Evolutionary conservation across 208 protist genomes (phyloP).

Genomic region (Trypanosoma brucei): DNA sequence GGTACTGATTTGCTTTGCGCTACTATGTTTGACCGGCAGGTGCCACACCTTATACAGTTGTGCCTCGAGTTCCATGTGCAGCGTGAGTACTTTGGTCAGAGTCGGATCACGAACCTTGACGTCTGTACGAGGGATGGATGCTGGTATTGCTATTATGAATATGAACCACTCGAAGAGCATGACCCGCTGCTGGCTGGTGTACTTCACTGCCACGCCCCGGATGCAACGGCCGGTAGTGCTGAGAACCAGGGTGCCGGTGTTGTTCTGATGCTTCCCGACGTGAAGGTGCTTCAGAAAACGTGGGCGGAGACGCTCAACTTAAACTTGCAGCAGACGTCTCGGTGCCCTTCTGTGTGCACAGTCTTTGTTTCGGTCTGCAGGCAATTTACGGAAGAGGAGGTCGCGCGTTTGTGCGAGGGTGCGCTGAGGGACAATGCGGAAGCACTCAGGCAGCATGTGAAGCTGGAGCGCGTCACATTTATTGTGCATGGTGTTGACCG

Average conservation of each 20-base stretch:
- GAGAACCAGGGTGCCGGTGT: constrained; percentile 29
- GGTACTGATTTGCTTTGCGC: constrained; percentile 68
- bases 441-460: constrained; percentile 16
- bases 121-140: constrained; percentile 40
- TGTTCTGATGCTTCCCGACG: constrained; percentile 61
- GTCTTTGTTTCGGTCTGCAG: constrained; percentile 59
- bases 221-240: background rate
- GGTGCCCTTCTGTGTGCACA: constrained; percentile 34
- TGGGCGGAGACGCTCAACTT: constrained; percentile 36
- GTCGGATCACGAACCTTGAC: constrained; percentile 52
- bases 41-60: constrained; percentile 60
- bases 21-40: constrained; percentile 75
- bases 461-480: constrained; percentile 58
- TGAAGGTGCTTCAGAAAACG: constrained; percentile 30
- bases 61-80: constrained; percentile 76
- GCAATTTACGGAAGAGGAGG: constrained; percentile 39
- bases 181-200: constrained; percentile 23
- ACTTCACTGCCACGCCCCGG: constrained; percentile 13
- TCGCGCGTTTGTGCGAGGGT: constrained; percentile 37
- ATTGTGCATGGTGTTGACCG: constrained; percentile 62
- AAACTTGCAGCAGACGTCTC: constrained; percentile 24
- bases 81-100: constrained; percentile 74
- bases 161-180: constrained; percentile 42
- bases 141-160: constrained; percentile 67
- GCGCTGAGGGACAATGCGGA: constrained; percentile 45